These are phyloP conservation scores for Aquilaria yunnanensis DNA, from an alignment of 345 rosid genomes.

Conservation along the genomic window DNA sequence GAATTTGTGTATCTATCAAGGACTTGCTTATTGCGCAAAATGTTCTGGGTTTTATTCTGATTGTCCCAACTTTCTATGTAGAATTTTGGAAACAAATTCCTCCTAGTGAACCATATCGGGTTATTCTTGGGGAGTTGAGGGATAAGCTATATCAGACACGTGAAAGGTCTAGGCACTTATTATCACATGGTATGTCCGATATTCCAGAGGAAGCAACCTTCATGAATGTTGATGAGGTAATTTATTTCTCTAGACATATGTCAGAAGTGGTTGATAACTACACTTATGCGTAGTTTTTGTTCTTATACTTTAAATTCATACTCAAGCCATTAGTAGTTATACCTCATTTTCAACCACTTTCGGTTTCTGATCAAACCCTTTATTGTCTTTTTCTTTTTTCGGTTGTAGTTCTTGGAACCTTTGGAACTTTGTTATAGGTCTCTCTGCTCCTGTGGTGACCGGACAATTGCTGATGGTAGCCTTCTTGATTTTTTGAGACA, in stretches of 20 bases:
- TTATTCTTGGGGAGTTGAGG: conserved; percentile 88
- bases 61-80: conserved; percentile 21
- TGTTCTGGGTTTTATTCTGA: background rate
- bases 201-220: conserved; percentile 76
- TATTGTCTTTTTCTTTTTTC: conserved; percentile 4
- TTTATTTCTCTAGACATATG: background rate
- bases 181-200: conserved; percentile 75
- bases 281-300: background rate
- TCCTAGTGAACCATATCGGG: conserved; percentile 89
- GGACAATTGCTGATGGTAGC: conserved; percentile 93
- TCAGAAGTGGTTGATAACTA: too few relatives aligned
- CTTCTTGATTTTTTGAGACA: conserved; percentile 98
- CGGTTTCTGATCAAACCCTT: background rate
- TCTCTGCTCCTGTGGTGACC: conserved; percentile 88
- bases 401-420: conserved; percentile 82
- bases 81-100: conserved; percentile 95
- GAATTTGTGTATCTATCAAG: too few relatives aligned
- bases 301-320: too few relatives aligned
- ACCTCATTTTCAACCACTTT: background rate
- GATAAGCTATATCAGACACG: conserved; percentile 88
- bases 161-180: conserved; percentile 83
- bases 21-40: too few relatives aligned
- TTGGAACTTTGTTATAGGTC: conserved; percentile 96
- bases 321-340: too few relatives aligned
- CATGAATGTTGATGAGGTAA: conserved; percentile 78